Base-by-base conservation (phyloP, 306 rosid genomes). In the Begonia masoniana region DNA sequence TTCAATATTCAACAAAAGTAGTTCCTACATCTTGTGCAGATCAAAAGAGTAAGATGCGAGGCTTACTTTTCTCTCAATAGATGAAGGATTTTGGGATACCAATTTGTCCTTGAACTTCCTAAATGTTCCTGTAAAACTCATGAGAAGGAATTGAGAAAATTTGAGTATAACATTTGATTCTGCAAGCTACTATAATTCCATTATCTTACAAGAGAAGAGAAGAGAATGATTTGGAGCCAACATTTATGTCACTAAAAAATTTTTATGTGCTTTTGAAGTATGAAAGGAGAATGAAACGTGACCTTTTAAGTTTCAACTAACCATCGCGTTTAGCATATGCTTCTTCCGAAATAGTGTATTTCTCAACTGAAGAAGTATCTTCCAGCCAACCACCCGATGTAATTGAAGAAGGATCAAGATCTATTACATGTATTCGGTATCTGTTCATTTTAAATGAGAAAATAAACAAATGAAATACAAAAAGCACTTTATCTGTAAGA, bases 311-410 rank as follows among this genome's bases (percentile, higher is more conserved):
- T 31, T 31, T 31, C 39, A 55, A 26, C 60, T 62, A 71, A 72
- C 97, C 95, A 64, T 74, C 81, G 53, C 78, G 92, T 65, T 85
- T 83, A 41, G 63, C 69, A 61, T 80, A 91, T 47, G 82, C 92
- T 77, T 85, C 96, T 52, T 89, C 91, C 1, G 97, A 85, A 61
- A 89, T 85, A 21, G 73, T 54, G 58, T 73, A 89, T 68, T 89
- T 85, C 66, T 91, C 92, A 11, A 91, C 97, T 63, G 86, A 62
- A 6, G 97, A 85, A 57, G 92, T 91, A 70, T 91, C 92, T 78
- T 91, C 97, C 26, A 85, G 73, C 97, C 97, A 91, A 51, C 97
- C 96, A 55, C 97, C 96, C 14, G 96, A 78, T 5, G 96, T 81
- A 52, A 91, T 76, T 49, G 97, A 91, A 9, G 92, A 60, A 17